Conservation (phyloP, 768 basidiomycete genomes). For the Pleurotus citrinopileatus region DNA sequence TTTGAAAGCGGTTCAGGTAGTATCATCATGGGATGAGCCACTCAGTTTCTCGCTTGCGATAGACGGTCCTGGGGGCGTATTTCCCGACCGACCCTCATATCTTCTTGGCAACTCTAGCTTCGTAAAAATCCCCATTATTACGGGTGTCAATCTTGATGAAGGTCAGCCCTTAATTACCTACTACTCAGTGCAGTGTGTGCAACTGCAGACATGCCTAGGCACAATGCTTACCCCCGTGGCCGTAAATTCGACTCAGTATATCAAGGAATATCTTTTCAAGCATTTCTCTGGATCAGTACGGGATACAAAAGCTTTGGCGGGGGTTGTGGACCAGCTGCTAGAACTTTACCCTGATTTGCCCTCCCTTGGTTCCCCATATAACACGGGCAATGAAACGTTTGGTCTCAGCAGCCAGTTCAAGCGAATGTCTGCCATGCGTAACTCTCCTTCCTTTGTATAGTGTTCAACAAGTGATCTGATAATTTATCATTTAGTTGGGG, state of each 20-base stretch:
- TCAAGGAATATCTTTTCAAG: slow-evolving; percentile 23
- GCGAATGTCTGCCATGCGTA: slow-evolving; percentile 22
- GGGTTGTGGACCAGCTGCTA: slow-evolving; percentile 24
- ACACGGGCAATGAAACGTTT: slow-evolving; percentile 44
- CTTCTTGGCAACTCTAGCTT: slow-evolving; percentile 30
- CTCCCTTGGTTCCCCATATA: slow-evolving; percentile 41
- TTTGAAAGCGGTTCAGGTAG: slow-evolving; percentile 20
- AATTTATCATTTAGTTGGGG: background rate
- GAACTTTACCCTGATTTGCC: slow-evolving; percentile 40
- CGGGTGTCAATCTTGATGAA: slow-evolving; percentile 43
- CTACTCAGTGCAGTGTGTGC: background rate
- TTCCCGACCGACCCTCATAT: slow-evolving; percentile 34
- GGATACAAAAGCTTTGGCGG: slow-evolving; percentile 16
- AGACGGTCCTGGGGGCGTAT: slow-evolving; percentile 36
- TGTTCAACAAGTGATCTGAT: background rate
- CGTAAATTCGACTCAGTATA: slow-evolving; percentile 21
- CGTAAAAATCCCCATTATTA: slow-evolving; percentile 39
- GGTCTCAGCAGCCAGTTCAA: slow-evolving; percentile 31
- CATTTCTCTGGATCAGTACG: slow-evolving; percentile 24
- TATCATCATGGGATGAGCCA: slow-evolving; percentile 18
- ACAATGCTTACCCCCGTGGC: slow-evolving; percentile 29
- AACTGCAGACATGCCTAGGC: slow-evolving; percentile 28
- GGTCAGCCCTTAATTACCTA: slow-evolving; percentile 21
- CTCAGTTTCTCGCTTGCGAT: slow-evolving; percentile 35
- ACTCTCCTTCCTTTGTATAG: background rate